A percentile compares a stretch with the other conserved stretches of the same genome.
Conservation (phyloP, 2,329 filamentous ascomycete genomes). For the Penicillium griseofulvum region DNA sequence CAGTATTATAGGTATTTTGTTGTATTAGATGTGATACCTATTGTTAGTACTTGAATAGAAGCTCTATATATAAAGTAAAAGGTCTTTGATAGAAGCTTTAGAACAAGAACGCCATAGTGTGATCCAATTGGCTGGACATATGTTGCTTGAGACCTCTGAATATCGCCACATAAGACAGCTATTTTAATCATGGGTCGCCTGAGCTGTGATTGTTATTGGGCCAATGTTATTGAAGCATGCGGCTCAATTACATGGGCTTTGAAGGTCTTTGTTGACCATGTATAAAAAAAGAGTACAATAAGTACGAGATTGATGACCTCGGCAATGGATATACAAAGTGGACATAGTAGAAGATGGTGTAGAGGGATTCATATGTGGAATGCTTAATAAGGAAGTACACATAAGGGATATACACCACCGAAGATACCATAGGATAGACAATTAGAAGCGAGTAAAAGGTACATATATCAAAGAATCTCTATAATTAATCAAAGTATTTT, state of each 20-base stretch:
- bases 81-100: not conserved
- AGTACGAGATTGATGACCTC: not conserved
- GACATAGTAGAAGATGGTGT: not conserved
- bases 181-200: slow-evolving; percentile 1
- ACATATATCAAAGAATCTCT: too few relatives aligned
- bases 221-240: not conserved
- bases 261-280: not conserved
- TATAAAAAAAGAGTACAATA: not conserved
- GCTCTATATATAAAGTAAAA: not conserved
- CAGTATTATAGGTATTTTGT: not conserved
- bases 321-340: not conserved
- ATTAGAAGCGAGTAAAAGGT: too few relatives aligned
- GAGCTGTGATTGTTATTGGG: not conserved
- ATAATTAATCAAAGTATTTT: too few relatives aligned
- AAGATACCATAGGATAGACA: too few relatives aligned
- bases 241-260: not conserved
- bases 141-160: slow-evolving; percentile 5
- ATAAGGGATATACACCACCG: not conserved
- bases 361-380: not conserved
- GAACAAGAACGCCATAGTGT: not conserved
- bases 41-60: not conserved
- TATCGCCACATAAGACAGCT: slow-evolving; percentile 4
- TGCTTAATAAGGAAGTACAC: not conserved
- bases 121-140: slow-evolving; percentile 14
- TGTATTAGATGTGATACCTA: not conserved